Evolutionary conservation across 257 asterid species (phyloP).

Genomic region (Solanum infundibuliforme): DNA sequence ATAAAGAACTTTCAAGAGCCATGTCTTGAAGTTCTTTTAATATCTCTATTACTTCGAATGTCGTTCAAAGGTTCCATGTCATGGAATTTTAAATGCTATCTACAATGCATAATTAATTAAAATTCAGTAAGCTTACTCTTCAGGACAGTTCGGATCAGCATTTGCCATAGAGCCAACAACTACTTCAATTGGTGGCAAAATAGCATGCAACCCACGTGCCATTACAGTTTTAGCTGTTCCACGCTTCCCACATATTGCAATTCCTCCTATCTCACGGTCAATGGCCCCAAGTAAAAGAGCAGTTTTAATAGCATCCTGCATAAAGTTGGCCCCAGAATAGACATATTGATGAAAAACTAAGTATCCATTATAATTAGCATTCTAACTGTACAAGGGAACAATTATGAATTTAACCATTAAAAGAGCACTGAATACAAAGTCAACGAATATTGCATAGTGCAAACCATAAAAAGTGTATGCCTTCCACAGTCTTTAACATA

Average conservation of each 20-base stretch:
- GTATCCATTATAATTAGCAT: not conserved
- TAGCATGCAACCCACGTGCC: constrained; percentile 98
- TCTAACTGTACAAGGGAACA: not conserved
- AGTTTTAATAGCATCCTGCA: constrained; percentile 91
- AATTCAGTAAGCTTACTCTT: constrained; percentile 56
- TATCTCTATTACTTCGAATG: not conserved
- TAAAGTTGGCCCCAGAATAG: constrained; percentile 9
- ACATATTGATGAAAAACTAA: not conserved
- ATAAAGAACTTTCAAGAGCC: not conserved
- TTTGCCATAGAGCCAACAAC: constrained; percentile 73
- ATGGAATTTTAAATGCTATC: not conserved
- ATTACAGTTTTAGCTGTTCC: constrained; percentile 98
- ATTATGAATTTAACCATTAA: not conserved
- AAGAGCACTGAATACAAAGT: not conserved
- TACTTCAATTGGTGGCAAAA: constrained; percentile 95
- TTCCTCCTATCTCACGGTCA: constrained; percentile 95
- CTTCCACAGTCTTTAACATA: not conserved
- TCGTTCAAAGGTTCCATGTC: not conserved
- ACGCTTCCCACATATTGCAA: constrained; percentile 92
- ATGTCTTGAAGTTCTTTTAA: not conserved
- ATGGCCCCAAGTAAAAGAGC: constrained; percentile 96
- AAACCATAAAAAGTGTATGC: not conserved
- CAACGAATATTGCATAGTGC: not conserved
- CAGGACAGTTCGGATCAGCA: constrained; percentile 70
- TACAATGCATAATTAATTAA: not conserved